Conservation (phyloP, 202 grass and related monocot species). For the Setaria viridis region DNA sequence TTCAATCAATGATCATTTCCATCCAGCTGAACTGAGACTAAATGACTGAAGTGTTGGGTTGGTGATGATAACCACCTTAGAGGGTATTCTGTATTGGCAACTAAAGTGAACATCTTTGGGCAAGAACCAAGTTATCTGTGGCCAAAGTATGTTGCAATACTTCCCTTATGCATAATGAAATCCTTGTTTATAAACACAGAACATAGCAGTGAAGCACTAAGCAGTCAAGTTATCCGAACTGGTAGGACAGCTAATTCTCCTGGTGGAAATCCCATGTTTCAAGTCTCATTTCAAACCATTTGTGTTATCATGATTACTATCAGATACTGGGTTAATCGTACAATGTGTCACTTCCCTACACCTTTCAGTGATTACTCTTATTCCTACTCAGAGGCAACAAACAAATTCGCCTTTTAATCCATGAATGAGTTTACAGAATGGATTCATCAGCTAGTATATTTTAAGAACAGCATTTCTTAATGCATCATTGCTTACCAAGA, state of each 20-base stretch:
- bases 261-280: constrained; percentile 13
- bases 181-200: background rate
- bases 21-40: background rate
- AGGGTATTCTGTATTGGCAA: background rate
- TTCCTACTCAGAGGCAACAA: constrained; percentile 29
- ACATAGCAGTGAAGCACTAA: constrained; percentile 3
- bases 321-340: constrained; percentile 20
- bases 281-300: constrained; percentile 9
- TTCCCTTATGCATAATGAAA: background rate
- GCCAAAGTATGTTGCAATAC: background rate
- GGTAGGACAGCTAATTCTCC: background rate
- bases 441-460: background rate
- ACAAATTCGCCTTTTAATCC: background rate
- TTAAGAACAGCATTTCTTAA: background rate
- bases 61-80: background rate
- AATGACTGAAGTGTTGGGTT: background rate
- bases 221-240: constrained; percentile 21
- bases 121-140: background rate
- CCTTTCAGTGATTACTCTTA: constrained; percentile 22
- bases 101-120: background rate
- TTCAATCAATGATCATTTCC: background rate
- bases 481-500: constrained; percentile 69
- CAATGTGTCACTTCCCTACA: constrained; percentile 31
- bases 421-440: background rate
- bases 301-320: constrained; percentile 13